Base-by-base conservation (phyloP, 2,329 filamentous ascomycete species). In the Clarireedia sp. region DNA sequence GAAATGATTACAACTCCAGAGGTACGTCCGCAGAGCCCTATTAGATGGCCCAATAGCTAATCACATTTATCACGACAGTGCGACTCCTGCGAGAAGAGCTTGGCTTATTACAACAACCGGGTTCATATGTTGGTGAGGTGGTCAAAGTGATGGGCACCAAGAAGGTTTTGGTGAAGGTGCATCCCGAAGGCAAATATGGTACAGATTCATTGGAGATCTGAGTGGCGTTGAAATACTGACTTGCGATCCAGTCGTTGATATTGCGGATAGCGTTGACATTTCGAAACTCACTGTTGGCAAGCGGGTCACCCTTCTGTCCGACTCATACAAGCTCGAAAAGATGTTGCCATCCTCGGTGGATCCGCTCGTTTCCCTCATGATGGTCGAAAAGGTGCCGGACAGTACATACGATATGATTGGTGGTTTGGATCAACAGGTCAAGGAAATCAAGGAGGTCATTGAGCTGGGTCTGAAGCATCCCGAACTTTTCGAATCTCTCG, bases 331-430 rank as follows among this genome's bases (percentile, higher is more conserved):
- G 75, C 86, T 99, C 67, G 94, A 97, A 71, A 96, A 96, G 78
- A 95, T 97, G 76, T 84, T 99, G 9, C 94, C 94, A 19, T 97
- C 94, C 54, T 99, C 94, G 19, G 94, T 99, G 69, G 94, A 99
- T 70, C 94, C 94, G 38, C 87, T 99, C 57, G 94, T 99, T 56
- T 99, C 94, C 37, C 88, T 99, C 71, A 99, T 99, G 94, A 99
- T 99, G 94, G 94, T 99, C 51, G 94, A 99, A 72, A 99, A 99
- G 80, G 94, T 99, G 16, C 94, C 94, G 16, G 94, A 99, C 78
- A 96, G 90, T 77, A 99, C 94, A 70, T 99, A 99, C 78, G 94
- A 99, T 76, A 99, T 99, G 94, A 99, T 99, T 72, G 94, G 94
- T 75, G 94, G 94, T 64, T 78, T 99, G 60, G 94, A 99, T 71